phyloP scores from a whole-genome alignment of 1,284 basidiomycete genomes.

The Pholiota adiposa region DNA sequence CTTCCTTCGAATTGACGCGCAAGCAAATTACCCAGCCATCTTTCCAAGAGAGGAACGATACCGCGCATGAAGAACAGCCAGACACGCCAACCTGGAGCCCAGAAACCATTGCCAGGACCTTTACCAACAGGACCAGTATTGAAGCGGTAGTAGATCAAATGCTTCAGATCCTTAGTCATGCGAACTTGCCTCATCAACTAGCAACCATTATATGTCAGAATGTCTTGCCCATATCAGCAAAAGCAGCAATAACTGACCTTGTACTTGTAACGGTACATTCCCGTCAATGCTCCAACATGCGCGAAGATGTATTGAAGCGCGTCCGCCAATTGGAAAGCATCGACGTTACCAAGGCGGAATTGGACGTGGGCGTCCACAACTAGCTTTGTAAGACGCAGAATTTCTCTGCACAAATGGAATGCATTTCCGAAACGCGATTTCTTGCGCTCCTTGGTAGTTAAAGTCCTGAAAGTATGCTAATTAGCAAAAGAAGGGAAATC shows the following conservation, averaged over 20 bases:
- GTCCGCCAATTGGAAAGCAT: conserved; percentile 99
- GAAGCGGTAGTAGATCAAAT: conserved; percentile 97
- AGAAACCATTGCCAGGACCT: conserved; percentile 98
- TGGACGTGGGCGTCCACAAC: conserved; percentile 99
- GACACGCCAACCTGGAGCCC: conserved; percentile 99
- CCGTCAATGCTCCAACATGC: conserved; percentile 97
- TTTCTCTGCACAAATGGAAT: conserved; percentile 97
- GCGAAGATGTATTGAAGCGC: conserved; percentile 98
- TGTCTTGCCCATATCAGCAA: not conserved
- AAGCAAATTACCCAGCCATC: conserved; percentile 97
- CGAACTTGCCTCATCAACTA: conserved; percentile 98
- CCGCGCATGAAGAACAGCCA: conserved; percentile 99
- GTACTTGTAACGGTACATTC: conserved; percentile 99
- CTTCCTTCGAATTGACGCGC: conserved; percentile 98
- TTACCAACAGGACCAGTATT: conserved; percentile 99
- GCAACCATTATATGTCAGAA: conserved; percentile 8
- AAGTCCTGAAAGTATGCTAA: conserved; percentile 65
- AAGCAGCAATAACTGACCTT: conserved; percentile 57
- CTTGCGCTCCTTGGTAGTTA: conserved; percentile 99
- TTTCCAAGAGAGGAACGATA: conserved; percentile 95
- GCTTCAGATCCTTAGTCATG: conserved; percentile 99
- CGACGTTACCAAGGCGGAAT: conserved; percentile 97
- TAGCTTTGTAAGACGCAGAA: conserved; percentile 95
- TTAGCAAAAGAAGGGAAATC: not conserved
- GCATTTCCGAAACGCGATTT: conserved; percentile 99